Evolutionary conservation across 2,329 filamentous ascomycete species (phyloP), one percentile per base, ranked within the genome.

Genomic region (Arthrobotrys sinensis): DNA sequence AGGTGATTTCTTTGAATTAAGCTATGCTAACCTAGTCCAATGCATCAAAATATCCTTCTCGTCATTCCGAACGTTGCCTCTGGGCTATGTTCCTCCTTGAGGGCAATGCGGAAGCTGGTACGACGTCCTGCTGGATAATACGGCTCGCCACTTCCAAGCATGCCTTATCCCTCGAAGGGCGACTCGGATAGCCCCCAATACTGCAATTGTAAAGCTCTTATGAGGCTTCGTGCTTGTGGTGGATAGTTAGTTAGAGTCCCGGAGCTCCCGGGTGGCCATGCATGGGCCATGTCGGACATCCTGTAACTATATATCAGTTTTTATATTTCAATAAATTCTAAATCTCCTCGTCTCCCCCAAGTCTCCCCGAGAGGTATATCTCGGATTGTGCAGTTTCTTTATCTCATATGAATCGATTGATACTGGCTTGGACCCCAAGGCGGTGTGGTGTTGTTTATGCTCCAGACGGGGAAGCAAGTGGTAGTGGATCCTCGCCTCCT

Each of bases 401-500:
- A 19, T 24, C n/a, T 16, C 28, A 55, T 57, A 45, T 32, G 45
- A 34, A n/a, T 11, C 46, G 24, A 57, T 32, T 53, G 11, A 21
- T 40, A 21, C 32, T n/a, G 45, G 10, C 62, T 52, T 36, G 14
- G 16, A 14, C 6, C 8, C 46, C 34, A n/a, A 55, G 53, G 5
- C 48, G 50, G 36, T 72, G 75, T 78, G 75, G 75, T 78, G 75
- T 78, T 78, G 75, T 78, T 78, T 63, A 72, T 57, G 75, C 46
- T 48, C 52, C 45, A 53, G 52, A 19, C 50, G 16, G 71, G 53
- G 52, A 34, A 66, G 52, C 52, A 57, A 38, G 62, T 71, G 43
- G 73, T 71, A 67, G 75, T 78, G 75, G 75, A 78, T 78, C 75
- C 75, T 78, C 75, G 75, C 75, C 75, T 78, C 63, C 67, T 71